Evolutionary conservation across 2,329 filamentous ascomycete genomes (phyloP), one percentile per base, ranked within the genome.

Genomic region (Hymenoscyphus albidus): DNA sequence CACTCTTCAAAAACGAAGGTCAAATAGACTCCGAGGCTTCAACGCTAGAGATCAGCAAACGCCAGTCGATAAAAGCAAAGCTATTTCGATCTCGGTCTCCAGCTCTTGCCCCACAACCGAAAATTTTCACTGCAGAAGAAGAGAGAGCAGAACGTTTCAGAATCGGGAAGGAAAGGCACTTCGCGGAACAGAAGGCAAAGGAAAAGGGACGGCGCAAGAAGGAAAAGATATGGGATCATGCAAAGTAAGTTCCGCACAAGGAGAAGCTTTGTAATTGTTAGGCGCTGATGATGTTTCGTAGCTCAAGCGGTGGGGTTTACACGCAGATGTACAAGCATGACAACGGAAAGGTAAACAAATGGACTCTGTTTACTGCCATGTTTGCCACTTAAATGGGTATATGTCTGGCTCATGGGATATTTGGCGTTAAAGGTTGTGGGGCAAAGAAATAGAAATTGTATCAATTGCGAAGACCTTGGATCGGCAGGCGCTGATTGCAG

Each of bases 261-360:
- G 58, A 42, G 16, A 35, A 27, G 27, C 27, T 12, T 40, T 65
- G 58, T 9, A 1, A 13, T 54, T 7, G 14, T 9, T 54, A 54
- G 35, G 35, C 9, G 35, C 48, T 54, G 48, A 54, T 22, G 18
- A 54, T 22, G 18, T 27, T 18, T 9, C 56, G 54, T 59, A 62
- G 57, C 38, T 60, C 56, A 31, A 64, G 57, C 14, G 63, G 58
- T 14, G 63, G 62, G 13, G 63, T 67, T 7, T 67, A 63, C 40
- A 68, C 63, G 5, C 59, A 61, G 12, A 59, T 61, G 14, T 67
- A 59, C 40, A 63, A 69, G 22, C 62, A 67, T 22, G 60, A 69
- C 22, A 59, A 65, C 40, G 63, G 62, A 18, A 39, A 60, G 18
- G 54, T 69, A 14, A 63, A 58, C 58, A 63, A 58, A 58, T 67